Evolutionary conservation across 768 basidiomycete species (phyloP).

Genomic region (Austroboletus festivus): DNA sequence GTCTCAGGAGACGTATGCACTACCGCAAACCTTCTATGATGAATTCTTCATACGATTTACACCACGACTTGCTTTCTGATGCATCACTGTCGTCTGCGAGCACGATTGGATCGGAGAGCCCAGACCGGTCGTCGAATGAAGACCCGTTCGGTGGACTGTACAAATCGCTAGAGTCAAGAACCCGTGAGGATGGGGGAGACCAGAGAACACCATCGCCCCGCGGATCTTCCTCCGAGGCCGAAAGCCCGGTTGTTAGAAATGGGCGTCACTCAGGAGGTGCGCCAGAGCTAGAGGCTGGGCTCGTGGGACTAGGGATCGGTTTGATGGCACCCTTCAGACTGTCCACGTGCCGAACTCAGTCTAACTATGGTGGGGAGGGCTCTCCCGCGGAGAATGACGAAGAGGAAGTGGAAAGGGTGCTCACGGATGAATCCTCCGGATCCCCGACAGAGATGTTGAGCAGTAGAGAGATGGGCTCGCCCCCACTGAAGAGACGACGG

Average conservation of each 20-base stretch:
- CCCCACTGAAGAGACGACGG: slow-evolving; percentile 53
- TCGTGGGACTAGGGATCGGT: slow-evolving; percentile 39
- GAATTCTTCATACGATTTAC: slow-evolving; percentile 25
- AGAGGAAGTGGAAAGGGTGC: slow-evolving; percentile 33
- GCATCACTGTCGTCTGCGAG: slow-evolving; percentile 26
- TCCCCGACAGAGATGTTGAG: slow-evolving; percentile 24
- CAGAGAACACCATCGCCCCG: slow-evolving; percentile 16
- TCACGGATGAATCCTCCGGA: slow-evolving; percentile 19
- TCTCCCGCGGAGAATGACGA: slow-evolving; percentile 28
- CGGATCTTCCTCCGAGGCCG: slow-evolving; percentile 31
- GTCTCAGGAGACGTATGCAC: slow-evolving; percentile 28
- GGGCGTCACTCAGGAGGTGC: slow-evolving; percentile 20
- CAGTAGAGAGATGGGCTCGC: slow-evolving; percentile 27
- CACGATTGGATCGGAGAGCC: slow-evolving; percentile 21
- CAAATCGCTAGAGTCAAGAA: slow-evolving; percentile 25
- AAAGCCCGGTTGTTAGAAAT: slow-evolving; percentile 51
- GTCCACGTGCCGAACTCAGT: slow-evolving; percentile 36
- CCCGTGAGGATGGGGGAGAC: slow-evolving; percentile 5
- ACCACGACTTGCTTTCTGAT: slow-evolving; percentile 31
- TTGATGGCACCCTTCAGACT: slow-evolving; percentile 55
- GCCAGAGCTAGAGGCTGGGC: slow-evolving; percentile 32
- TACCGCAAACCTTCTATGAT: slow-evolving; percentile 29
- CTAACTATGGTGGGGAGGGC: slow-evolving; percentile 8
- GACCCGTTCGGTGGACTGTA: slow-evolving; percentile 52
- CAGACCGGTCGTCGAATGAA: slow-evolving; percentile 29